phyloP scores from a whole-genome alignment of 345 rosid genomes.

The Sonneratia caseolaris region DNA sequence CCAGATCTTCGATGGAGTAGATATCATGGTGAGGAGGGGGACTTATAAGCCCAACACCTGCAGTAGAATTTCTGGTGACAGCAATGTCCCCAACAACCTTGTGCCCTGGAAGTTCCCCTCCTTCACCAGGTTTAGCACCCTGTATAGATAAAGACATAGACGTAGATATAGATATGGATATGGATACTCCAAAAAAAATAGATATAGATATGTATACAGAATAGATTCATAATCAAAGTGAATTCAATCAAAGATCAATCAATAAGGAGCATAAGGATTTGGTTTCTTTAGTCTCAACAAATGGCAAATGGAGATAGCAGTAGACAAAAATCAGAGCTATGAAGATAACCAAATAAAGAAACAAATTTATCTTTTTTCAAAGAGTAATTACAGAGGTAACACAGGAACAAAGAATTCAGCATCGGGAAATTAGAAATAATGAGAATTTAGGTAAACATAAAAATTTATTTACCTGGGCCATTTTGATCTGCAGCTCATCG shows the following conservation, averaged over 20 bases:
- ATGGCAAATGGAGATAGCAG: constrained; percentile 17
- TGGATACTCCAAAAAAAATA: too few relatives aligned
- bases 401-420: too few relatives aligned
- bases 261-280: constrained; percentile 1
- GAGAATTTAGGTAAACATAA: too few relatives aligned
- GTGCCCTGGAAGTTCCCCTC: constrained; percentile 99
- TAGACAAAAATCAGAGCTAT: constrained; percentile 11
- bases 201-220: too few relatives aligned
- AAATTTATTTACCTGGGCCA: constrained; percentile 79
- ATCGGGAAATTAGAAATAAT: too few relatives aligned
- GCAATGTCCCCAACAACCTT: constrained; percentile 99
- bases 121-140: constrained; percentile 99
- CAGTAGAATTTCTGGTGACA: constrained; percentile 88
- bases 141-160: constrained; percentile 11
- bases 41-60: constrained; percentile 98
- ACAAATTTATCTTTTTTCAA: constrained; percentile 12
- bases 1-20: constrained; percentile 98
- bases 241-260: neutral
- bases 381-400: too few relatives aligned
- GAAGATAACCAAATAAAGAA: constrained; percentile 13
- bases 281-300: constrained; percentile 33
- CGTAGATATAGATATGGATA: too few relatives aligned
- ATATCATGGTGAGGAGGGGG: constrained; percentile 99
- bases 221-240: constrained; percentile 2
- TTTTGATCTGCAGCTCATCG: constrained; percentile 93